Percentiles rank a stretch among this genome's conserved stretches.
These are phyloP conservation scores for Barnettozyma vustinii DNA, from an alignment of 805 yeast genomes.

Conservation along the genomic window DNA sequence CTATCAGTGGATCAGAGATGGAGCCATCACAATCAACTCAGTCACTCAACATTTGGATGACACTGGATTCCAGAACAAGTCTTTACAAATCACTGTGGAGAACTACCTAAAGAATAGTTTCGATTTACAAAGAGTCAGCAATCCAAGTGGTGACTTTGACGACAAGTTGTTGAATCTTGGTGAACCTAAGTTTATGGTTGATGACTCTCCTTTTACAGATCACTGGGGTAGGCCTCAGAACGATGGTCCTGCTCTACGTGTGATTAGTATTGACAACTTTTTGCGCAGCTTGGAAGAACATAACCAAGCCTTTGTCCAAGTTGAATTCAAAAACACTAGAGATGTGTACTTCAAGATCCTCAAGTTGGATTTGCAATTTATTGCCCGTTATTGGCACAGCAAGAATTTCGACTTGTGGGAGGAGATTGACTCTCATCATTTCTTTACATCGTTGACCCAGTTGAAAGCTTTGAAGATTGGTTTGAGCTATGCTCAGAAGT, in stretches of 20 bases:
- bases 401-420: slow-evolving; percentile 92
- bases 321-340: slow-evolving; percentile 23
- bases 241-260: slow-evolving; percentile 89
- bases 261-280: slow-evolving; percentile 56
- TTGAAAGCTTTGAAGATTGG: slow-evolving; percentile 63
- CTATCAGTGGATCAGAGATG: slow-evolving; percentile 88
- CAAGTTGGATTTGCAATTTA: slow-evolving; percentile 65
- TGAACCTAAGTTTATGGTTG: slow-evolving; percentile 80
- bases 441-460: slow-evolving; percentile 75
- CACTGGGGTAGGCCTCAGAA: slow-evolving; percentile 95
- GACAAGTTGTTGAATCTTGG: slow-evolving; percentile 58
- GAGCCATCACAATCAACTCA: slow-evolving; percentile 72
- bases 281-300: slow-evolving; percentile 37
- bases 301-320: slow-evolving; percentile 26
- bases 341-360: slow-evolving; percentile 46
- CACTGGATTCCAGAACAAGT: slow-evolving; percentile 19
- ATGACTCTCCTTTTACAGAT: slow-evolving; percentile 55
- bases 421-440: slow-evolving; percentile 69
- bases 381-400: slow-evolving; percentile 53
- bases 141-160: slow-evolving; percentile 60
- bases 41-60: slow-evolving; percentile 54
- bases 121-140: slow-evolving; percentile 57
- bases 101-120: slow-evolving; percentile 57
- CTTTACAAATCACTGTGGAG: slow-evolving; percentile 36
- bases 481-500: slow-evolving; percentile 31